Conservation (phyloP, 768 basidiomycete genomes). For the Mycena rebaudengoi region DNA sequence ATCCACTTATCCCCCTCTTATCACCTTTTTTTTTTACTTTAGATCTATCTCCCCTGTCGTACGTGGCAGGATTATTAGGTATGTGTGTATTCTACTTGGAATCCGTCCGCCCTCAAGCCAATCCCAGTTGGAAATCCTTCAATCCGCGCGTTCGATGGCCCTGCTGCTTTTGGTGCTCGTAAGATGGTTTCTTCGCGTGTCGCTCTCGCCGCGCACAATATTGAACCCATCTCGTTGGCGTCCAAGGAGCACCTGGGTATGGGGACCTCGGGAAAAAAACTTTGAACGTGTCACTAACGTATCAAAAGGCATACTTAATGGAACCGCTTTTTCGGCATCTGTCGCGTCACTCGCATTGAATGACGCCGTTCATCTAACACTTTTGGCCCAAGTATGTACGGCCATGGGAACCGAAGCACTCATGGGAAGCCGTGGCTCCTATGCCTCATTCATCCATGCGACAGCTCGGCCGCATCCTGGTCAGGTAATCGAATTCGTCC, state of each 20-base stretch:
- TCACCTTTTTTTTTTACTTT: background rate
- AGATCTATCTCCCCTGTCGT: conserved; percentile 57
- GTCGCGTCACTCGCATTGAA: conserved; percentile 76
- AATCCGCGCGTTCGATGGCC: conserved; percentile 70
- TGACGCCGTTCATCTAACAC: conserved; percentile 69
- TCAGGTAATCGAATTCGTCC: no score
- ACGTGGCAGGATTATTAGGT: conserved; percentile 75
- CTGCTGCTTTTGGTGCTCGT: conserved; percentile 56
- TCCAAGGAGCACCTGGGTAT: conserved; percentile 73
- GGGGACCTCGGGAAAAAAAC: background rate
- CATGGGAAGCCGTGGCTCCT: conserved; percentile 68
- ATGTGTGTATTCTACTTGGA: conserved; percentile 12
- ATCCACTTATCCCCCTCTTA: conserved; percentile 7
- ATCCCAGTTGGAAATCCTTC: conserved; percentile 63
- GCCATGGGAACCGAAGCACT: conserved; percentile 86
- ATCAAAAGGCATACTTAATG: conserved; percentile 62
- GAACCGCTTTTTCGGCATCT: conserved; percentile 79
- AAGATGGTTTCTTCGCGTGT: conserved; percentile 59
- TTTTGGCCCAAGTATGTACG: conserved; percentile 76
- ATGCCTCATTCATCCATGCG: conserved; percentile 77
- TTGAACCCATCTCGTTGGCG: conserved; percentile 66
- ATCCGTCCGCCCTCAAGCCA: background rate
- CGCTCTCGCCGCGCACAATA: conserved; percentile 59
- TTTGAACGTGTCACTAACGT: background rate
- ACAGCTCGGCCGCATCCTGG: conserved; percentile 81